phyloP scores from a whole-genome alignment of 2,329 filamentous ascomycete species.

The Verticillium albo-atrum region DNA sequence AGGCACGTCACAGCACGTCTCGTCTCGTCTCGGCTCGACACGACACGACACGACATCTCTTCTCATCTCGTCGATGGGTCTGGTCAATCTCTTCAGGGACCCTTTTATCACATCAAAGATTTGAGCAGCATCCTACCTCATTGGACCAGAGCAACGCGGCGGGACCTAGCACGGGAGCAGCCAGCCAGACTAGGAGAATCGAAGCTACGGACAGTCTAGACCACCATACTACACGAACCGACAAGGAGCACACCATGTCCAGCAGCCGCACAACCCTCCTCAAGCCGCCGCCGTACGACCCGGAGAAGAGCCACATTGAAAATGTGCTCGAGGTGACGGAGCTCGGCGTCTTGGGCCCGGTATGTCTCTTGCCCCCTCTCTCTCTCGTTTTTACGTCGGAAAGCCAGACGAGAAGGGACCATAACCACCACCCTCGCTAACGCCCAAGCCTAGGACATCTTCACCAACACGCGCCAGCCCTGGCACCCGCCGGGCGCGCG shows the following conservation, averaged over 20 bases:
- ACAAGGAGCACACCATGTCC: conserved; percentile 18
- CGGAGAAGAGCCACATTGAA: conserved; percentile 75
- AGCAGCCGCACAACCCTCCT: conserved; percentile 55
- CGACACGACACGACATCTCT: no score
- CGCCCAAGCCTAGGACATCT: conserved; percentile 67
- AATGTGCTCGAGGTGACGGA: conserved; percentile 85
- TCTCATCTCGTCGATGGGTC: not conserved
- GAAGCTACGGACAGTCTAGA: no score
- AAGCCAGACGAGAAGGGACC: no score
- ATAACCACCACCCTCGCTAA: not conserved
- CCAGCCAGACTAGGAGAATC: not conserved
- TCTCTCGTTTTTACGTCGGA: not conserved
- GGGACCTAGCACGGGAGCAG: no score
- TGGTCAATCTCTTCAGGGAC: not conserved
- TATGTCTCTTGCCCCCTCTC: conserved; percentile 32
- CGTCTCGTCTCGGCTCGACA: no score
- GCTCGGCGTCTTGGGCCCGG: conserved; percentile 68
- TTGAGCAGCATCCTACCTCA: no score
- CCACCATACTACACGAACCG: not conserved
- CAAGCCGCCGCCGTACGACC: conserved; percentile 67
- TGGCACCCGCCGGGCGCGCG: conserved; percentile 92
- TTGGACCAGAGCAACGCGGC: no score
- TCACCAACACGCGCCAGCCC: conserved; percentile 86
- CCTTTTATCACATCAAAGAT: no score
- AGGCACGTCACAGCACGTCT: no score